A percentile compares a stretch with the other conserved stretches of the same genome.
These are phyloP conservation scores for Solanum hybrid DNA, from an alignment of 305 asterid species.

Conservation along the genomic window DNA sequence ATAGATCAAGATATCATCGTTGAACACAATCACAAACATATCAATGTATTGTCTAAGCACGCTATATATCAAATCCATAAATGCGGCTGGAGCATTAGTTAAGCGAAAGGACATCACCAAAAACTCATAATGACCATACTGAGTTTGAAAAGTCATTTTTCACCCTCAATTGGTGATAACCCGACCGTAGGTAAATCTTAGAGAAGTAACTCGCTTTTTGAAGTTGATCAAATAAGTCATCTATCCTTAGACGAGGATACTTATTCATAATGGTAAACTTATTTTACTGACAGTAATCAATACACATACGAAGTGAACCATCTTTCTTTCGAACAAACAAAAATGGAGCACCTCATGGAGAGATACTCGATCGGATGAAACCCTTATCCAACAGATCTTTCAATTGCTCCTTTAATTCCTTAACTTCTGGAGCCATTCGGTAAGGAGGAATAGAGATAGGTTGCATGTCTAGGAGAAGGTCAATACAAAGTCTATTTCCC, in stretches of 20 bases:
- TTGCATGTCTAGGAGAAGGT: neutral
- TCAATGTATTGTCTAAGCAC: neutral
- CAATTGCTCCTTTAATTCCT: neutral
- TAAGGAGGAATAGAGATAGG: neutral
- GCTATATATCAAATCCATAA: neutral
- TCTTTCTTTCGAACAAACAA: neutral
- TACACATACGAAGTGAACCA: neutral
- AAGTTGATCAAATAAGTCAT: neutral
- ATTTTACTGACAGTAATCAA: neutral
- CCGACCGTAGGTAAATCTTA: neutral
- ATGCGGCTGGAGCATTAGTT: too few relatives aligned
- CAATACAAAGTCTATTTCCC: neutral
- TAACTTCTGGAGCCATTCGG: neutral
- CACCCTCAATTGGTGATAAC: neutral
- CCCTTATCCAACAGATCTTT: neutral
- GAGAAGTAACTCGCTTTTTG: neutral
- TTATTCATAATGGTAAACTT: neutral
- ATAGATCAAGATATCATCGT: neutral
- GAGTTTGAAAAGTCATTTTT: neutral
- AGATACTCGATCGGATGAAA: neutral
- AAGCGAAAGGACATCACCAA: neutral
- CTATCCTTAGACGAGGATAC: neutral
- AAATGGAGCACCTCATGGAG: neutral
- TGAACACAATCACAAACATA: neutral
- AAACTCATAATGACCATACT: neutral